These are phyloP conservation scores for Chamaecrista fasciculata DNA, from an alignment of 306 rosid genomes.

Conservation along the genomic window DNA sequence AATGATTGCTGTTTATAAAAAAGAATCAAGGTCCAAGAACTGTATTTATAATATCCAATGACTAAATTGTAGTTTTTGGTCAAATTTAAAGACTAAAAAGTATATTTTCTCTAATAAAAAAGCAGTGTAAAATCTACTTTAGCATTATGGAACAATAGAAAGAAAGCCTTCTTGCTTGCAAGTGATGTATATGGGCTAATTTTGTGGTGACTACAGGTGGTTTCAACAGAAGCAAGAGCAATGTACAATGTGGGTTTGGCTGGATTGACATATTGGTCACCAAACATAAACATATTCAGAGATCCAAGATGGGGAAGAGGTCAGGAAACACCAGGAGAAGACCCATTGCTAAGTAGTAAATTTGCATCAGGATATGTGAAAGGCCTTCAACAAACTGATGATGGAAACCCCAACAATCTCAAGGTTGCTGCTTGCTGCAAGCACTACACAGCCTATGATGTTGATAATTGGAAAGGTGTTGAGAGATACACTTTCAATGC, in stretches of 20 bases:
- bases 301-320: slow-evolving; percentile 99
- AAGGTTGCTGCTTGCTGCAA: slow-evolving; percentile 99
- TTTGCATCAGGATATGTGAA: slow-evolving; percentile 69
- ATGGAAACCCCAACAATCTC: slow-evolving; percentile 55
- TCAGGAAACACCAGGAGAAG: too few species aligned
- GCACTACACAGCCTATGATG: slow-evolving; percentile 94
- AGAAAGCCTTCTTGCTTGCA: not conserved
- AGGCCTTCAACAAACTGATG: slow-evolving; percentile 83
- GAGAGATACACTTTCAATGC: slow-evolving; percentile 86
- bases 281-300: slow-evolving; percentile 90
- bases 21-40: too few species aligned
- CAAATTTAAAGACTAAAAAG: too few species aligned
- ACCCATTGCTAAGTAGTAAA: slow-evolving; percentile 80
- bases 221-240: slow-evolving; percentile 96
- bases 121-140: not conserved
- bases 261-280: slow-evolving; percentile 96
- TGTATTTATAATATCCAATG: too few species aligned
- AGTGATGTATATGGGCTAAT: slow-evolving; percentile 26
- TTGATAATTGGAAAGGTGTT: slow-evolving; percentile 91
- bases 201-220: slow-evolving; percentile 52
- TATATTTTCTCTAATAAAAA: not conserved
- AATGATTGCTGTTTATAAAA: too few species aligned
- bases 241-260: slow-evolving; percentile 99
- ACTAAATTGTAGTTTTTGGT: too few species aligned
- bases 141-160: not conserved